These are phyloP conservation scores for Rhynchospora pubera DNA, from an alignment of 176 grass and related monocot genomes.

Conservation along the genomic window DNA sequence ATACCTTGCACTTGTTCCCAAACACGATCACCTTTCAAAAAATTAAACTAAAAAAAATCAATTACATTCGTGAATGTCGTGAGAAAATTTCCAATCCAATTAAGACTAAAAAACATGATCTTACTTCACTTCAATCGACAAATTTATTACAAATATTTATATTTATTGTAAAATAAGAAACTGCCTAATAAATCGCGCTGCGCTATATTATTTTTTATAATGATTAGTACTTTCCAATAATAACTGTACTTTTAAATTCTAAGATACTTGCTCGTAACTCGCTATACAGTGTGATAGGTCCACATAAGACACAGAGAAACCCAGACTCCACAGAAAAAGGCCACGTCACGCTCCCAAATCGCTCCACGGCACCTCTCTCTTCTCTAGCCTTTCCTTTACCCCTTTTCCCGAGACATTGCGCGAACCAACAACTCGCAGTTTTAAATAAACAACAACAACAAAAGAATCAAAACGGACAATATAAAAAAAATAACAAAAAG, in stretches of 20 bases:
- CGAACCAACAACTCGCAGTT: not conserved
- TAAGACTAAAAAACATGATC: not conserved
- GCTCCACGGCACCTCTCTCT: constrained; percentile 5
- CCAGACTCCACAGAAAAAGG: not conserved
- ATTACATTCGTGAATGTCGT: no score
- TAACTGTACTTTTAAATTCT: no score
- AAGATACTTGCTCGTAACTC: not conserved
- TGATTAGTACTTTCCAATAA: no score
- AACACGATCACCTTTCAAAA: no score
- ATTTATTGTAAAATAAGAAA: no score
- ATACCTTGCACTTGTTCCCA: no score
- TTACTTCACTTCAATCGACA: not conserved
- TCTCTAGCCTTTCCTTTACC: not conserved
- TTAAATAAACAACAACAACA: not conserved
- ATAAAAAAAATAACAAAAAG: no score
- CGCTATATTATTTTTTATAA: no score
- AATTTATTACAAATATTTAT: not conserved
- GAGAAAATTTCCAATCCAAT: not conserved
- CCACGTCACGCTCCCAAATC: not conserved
- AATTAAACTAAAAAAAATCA: no score
- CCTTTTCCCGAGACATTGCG: not conserved
- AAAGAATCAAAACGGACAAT: no score
- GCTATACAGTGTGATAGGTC: not conserved
- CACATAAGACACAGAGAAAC: not conserved
- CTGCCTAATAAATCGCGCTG: no score